Evolutionary conservation across 1,139 yeast genomes (phyloP).

Genomic region (Saccharomyces pastorianus): DNA sequence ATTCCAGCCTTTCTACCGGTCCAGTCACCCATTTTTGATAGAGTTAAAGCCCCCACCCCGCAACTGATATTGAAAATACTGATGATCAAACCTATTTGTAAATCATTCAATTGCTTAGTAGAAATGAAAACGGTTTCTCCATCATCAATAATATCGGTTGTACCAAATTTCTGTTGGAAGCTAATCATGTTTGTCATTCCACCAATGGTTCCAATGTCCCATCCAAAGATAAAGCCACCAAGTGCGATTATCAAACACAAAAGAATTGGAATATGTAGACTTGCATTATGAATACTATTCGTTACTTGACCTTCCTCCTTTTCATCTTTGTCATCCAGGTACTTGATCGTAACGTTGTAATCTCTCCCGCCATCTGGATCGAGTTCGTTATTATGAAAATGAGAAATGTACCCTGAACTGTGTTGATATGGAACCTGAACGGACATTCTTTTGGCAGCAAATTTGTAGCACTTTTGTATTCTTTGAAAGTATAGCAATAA

Average conservation of each 20-base stretch:
- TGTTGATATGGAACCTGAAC: not conserved
- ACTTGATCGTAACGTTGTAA: not conserved
- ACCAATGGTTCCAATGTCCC: slow-evolving; percentile 69
- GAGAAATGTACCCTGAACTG: not conserved
- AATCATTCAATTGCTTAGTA: slow-evolving; percentile 36
- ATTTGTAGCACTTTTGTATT: not conserved
- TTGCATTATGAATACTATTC: not conserved
- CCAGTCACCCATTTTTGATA: slow-evolving; percentile 46
- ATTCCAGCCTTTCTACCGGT: slow-evolving; percentile 50
- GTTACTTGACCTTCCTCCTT: not conserved
- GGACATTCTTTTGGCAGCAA: not conserved
- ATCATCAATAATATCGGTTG: not conserved
- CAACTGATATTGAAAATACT: slow-evolving; percentile 66
- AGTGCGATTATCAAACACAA: slow-evolving; percentile 39
- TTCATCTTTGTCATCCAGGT: not conserved
- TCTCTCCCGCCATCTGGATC: not conserved
- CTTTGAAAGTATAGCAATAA: not conserved
- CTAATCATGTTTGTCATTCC: slow-evolving; percentile 54
- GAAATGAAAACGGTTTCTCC: slow-evolving; percentile 27
- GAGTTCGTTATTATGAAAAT: not conserved
- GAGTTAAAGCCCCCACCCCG: slow-evolving; percentile 60
- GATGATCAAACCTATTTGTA: slow-evolving; percentile 49
- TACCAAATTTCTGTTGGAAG: slow-evolving; percentile 45
- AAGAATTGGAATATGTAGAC: slow-evolving; percentile 23
- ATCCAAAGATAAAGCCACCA: slow-evolving; percentile 66